These are phyloP conservation scores for Lasiosphaeris hirsuta DNA, from an alignment of 495 filamentous ascomycete genomes.

Conservation along the genomic window DNA sequence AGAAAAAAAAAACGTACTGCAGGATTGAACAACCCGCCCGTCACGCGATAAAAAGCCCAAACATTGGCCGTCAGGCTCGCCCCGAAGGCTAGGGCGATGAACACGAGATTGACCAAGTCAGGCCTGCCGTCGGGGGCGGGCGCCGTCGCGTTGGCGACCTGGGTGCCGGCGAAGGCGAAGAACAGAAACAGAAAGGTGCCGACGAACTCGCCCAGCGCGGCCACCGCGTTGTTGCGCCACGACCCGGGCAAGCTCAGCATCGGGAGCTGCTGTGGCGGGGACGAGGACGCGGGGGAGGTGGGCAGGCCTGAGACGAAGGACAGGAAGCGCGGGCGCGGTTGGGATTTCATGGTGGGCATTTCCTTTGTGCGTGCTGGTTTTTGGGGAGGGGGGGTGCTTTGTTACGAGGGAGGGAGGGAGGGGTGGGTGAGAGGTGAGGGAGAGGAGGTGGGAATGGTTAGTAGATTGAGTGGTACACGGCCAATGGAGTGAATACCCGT, in stretches of 20 bases:
- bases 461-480: no score
- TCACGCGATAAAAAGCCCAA: slow-evolving; percentile 81
- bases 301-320: slow-evolving; percentile 10
- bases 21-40: slow-evolving; percentile 80
- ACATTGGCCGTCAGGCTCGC: slow-evolving; percentile 75
- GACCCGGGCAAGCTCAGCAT: slow-evolving; percentile 21
- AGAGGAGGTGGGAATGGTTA: background rate
- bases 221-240: slow-evolving; percentile 52
- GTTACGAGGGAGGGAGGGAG: background rate
- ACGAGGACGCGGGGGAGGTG: background rate
- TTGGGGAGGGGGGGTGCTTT: background rate
- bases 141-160: slow-evolving; percentile 58
- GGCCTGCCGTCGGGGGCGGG: slow-evolving; percentile 19
- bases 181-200: slow-evolving; percentile 84
- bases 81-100: slow-evolving; percentile 69
- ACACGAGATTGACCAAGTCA: slow-evolving; percentile 54
- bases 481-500: no score
- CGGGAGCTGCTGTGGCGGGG: slow-evolving; percentile 13
- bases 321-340: slow-evolving; percentile 10
- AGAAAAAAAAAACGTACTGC: slow-evolving; percentile 45
- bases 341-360: background rate
- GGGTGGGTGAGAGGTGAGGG: background rate
- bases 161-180: slow-evolving; percentile 75
- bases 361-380: background rate
- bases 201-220: slow-evolving; percentile 65